Evolutionary conservation across 495 filamentous ascomycete species (phyloP).

Genomic region (Neurospora sp.): DNA sequence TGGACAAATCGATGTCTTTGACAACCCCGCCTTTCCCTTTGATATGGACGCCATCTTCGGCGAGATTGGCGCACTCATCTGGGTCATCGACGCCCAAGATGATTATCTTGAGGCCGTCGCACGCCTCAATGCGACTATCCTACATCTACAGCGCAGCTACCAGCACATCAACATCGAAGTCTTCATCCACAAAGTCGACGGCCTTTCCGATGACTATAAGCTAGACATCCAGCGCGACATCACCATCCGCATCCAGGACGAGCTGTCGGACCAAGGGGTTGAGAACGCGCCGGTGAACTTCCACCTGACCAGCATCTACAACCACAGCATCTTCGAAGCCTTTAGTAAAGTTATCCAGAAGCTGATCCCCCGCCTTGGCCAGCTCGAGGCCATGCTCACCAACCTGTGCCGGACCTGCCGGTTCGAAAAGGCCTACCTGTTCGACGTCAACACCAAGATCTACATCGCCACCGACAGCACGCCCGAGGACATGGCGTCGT

Average conservation of each 20-base stretch:
- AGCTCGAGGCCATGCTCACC: conserved; percentile 84
- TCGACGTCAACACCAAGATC: conserved; percentile 94
- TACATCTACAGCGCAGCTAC: conserved; percentile 76
- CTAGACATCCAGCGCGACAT: conserved; percentile 90
- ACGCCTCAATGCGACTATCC: conserved; percentile 75
- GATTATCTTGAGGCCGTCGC: conserved; percentile 86
- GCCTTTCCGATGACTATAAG: conserved; percentile 87
- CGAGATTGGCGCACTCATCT: conserved; percentile 86
- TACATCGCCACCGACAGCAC: conserved; percentile 94
- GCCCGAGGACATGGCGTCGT: conserved; percentile 83
- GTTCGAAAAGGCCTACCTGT: conserved; percentile 95
- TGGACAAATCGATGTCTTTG: conserved; percentile 81
- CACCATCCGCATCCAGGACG: conserved; percentile 91
- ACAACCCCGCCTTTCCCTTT: conserved; percentile 51
- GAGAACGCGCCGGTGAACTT: conserved; percentile 88
- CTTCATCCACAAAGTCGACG: conserved; percentile 97
- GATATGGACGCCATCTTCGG: conserved; percentile 90
- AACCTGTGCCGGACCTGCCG: conserved; percentile 78
- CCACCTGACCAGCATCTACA: conserved; percentile 93
- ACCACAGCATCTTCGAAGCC: conserved; percentile 95
- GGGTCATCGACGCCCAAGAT: conserved; percentile 97
- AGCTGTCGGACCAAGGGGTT: conserved; percentile 81
- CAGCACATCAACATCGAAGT: conserved; percentile 92
- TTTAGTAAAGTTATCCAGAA: conserved; percentile 98
- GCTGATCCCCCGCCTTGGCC: conserved; percentile 84